Evolutionary conservation across 176 grass and related monocot species (phyloP).

Genomic region (Avena eriantha): DNA sequence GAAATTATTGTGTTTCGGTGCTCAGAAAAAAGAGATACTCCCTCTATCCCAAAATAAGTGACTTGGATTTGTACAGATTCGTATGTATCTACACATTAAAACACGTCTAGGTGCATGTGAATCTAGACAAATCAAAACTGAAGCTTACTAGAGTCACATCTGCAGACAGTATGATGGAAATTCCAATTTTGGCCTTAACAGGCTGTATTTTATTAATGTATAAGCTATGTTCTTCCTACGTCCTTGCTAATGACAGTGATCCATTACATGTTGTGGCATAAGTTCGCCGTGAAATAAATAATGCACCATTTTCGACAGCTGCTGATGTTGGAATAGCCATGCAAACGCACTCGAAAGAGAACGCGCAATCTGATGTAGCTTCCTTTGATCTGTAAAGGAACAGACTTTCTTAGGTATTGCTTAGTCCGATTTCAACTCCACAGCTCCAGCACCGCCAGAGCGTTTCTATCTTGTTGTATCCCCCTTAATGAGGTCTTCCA

Average conservation of each 20-base stretch:
- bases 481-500: conserved; percentile 48
- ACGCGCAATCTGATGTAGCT: no score
- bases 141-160: background rate
- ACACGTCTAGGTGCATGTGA: no score
- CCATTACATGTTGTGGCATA: no score
- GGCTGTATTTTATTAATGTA: background rate
- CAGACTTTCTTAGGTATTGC: no score
- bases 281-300: background rate
- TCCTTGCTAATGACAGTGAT: background rate
- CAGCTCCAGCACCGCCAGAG: background rate
- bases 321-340: no score
- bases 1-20: background rate
- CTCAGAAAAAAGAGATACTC: background rate
- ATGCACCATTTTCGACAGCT: background rate
- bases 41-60: no score
- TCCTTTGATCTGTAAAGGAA: no score
- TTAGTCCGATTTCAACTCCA: background rate
- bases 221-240: background rate
- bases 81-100: no score
- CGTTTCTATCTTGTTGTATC: conserved; percentile 37
- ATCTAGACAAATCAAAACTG: no score
- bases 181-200: background rate
- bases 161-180: background rate
- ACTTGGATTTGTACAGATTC: no score
- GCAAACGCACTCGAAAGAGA: no score